A percentile compares a stretch with the other conserved stretches of the same genome.
These are phyloP conservation scores for Ceratocystis harringtonii DNA, from an alignment of 2,329 filamentous ascomycete species.

Conservation along the genomic window DNA sequence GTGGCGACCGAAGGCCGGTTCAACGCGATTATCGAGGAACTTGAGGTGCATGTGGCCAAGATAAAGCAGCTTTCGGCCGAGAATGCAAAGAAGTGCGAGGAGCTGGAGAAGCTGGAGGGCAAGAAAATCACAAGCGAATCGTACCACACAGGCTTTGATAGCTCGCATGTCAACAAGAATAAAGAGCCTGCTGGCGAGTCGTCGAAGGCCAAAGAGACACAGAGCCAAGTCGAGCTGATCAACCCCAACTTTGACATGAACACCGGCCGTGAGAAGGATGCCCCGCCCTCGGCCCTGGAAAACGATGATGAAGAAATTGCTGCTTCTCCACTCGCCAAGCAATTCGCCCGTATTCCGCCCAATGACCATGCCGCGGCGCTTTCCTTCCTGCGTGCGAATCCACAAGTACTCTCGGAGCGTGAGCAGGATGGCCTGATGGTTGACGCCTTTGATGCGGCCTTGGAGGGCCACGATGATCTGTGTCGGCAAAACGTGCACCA, in stretches of 20 bases:
- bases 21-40: slow-evolving; percentile 61
- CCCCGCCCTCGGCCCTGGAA: slow-evolving; percentile 21
- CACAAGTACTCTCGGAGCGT: slow-evolving; percentile 62
- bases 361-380: slow-evolving; percentile 60
- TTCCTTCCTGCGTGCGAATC: slow-evolving; percentile 64
- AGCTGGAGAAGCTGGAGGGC: slow-evolving; percentile 70
- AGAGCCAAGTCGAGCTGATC: slow-evolving; percentile 15
- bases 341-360: slow-evolving; percentile 64
- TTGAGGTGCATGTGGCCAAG: slow-evolving; percentile 61
- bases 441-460: slow-evolving; percentile 77
- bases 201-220: slow-evolving; percentile 32
- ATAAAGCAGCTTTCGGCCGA: slow-evolving; percentile 65
- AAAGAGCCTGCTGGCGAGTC: slow-evolving; percentile 28
- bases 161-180: slow-evolving; percentile 60
- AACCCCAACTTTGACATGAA: slow-evolving; percentile 43
- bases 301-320: slow-evolving; percentile 61
- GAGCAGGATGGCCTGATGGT: slow-evolving; percentile 86
- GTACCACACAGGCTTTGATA: slow-evolving; percentile 81
- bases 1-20: slow-evolving; percentile 49
- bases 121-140: slow-evolving; percentile 89
- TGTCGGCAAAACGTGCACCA: slow-evolving; percentile 85
- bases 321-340: slow-evolving; percentile 60
- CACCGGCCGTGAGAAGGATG: slow-evolving; percentile 17
- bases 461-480: slow-evolving; percentile 60
- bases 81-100: slow-evolving; percentile 55